Evolutionary conservation across 1,139 yeast genomes (phyloP).

Genomic region (Lodderomyces elongisporus): DNA sequence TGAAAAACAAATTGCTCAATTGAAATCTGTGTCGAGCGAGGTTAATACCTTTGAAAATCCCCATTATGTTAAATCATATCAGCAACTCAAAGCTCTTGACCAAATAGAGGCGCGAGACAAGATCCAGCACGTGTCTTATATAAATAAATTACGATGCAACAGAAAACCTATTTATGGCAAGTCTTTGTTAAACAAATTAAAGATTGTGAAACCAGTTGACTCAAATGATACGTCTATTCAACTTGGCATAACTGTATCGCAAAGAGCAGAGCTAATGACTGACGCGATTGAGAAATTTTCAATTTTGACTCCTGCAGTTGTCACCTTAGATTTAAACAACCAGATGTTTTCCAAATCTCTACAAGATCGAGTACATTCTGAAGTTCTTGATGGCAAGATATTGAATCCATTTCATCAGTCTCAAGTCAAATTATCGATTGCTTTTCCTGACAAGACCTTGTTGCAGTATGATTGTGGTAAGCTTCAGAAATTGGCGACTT

Average conservation of each 20-base stretch:
- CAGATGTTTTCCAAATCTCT: constrained; percentile 41
- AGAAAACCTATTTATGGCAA: constrained; percentile 56
- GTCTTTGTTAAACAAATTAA: constrained; percentile 24
- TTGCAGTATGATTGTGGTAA: constrained; percentile 97
- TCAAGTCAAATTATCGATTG: constrained; percentile 84
- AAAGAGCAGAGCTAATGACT: constrained; percentile 40
- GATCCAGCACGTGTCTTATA: constrained; percentile 54
- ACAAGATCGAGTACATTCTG: constrained; percentile 27
- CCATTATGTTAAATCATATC: constrained; percentile 57
- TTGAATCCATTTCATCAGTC: constrained; percentile 70
- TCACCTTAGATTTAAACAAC: constrained; percentile 69
- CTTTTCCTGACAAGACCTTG: constrained; percentile 91
- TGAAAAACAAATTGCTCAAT: constrained; percentile 37
- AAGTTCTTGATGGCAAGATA: constrained; percentile 37
- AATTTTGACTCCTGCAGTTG: constrained; percentile 83
- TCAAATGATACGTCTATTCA: constrained; percentile 6
- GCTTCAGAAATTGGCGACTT: constrained; percentile 71
- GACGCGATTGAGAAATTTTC: constrained; percentile 70
- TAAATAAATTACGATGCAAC: constrained; percentile 60
- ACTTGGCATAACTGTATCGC: constrained; percentile 29
- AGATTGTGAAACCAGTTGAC: constrained; percentile 10
- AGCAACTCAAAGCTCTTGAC: constrained; percentile 47
- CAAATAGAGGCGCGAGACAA: constrained; percentile 47
- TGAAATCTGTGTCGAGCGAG: constrained; percentile 25
- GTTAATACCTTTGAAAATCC: constrained; percentile 38